Base-by-base conservation (phyloP, 257 asterid genomes). In the Ligustrum vulgare region DNA sequence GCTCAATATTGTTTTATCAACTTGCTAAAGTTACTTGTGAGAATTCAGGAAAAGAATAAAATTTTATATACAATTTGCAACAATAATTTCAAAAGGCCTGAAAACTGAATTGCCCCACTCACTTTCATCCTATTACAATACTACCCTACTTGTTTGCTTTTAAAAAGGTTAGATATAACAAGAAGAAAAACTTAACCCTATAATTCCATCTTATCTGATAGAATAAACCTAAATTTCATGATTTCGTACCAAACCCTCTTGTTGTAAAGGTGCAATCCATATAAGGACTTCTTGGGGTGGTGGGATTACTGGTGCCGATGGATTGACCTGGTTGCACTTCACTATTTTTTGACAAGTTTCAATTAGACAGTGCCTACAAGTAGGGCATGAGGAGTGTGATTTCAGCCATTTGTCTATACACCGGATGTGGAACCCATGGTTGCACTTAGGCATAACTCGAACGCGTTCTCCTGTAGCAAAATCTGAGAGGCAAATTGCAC, bases 351-450 rank as follows among this genome's bases (percentile, higher is more conserved):
- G 79, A 3, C 91, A 85, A 8, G 88, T 85, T 58, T 83, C 83
- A 20, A 84, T 76, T 33, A 87, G 82, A 64, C 91, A 84, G 82
- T 87, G 83, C 58, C 91, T 75, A 66, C 91, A 87, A 20, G 91
- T 87, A 1, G 91, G 91, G 73, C 91, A 87, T 0, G 91, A 87
- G 2, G 91, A 87, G 86, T 87, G 91, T 1, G 89, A 80, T 13
- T 39, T 75, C 3, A 87, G 79, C 91, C 91, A 87, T 31, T 66
- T 82, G 3, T 87, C 91, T 31, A 87, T 84, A 76, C 91, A 87
- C 0, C 84, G 72, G n/a, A 84, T 85, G 60, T 87, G 91, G 77
- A 87, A 87, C 2, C 89, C 89, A 11, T 87, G 91, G 67, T 81
- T 36, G 84, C 91, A 87, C 78, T 63, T 84, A 25, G 91, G 91